phyloP scores from a whole-genome alignment of 1,284 basidiomycete genomes.

The Ustilago lituana region DNA sequence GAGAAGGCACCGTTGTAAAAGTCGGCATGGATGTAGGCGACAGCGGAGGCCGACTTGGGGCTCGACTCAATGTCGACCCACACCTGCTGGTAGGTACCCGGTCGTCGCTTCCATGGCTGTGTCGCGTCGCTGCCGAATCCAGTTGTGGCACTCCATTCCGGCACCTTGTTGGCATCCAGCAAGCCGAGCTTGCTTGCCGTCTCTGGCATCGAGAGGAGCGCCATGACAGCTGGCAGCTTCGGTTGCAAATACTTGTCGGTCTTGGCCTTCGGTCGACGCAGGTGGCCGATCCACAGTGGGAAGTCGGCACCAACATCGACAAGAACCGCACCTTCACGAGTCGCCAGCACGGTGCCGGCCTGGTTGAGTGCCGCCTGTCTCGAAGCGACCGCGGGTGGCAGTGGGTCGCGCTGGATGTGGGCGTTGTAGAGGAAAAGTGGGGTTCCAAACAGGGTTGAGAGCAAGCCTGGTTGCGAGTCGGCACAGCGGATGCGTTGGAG shows the following conservation, averaged over 20 bases:
- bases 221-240: conserved; percentile 69
- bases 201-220: conserved; percentile 62
- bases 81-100: conserved; percentile 69
- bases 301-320: conserved; percentile 67
- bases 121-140: conserved; percentile 22
- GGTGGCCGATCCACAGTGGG: conserved; percentile 70
- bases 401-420: conserved; percentile 63
- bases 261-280: conserved; percentile 68
- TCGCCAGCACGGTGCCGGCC: conserved; percentile 68
- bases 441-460: conserved; percentile 65
- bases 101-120: conserved; percentile 31
- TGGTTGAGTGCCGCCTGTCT: conserved; percentile 35
- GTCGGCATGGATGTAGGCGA: conserved; percentile 69
- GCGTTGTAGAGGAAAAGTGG: conserved; percentile 69
- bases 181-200: conserved; percentile 57
- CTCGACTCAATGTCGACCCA: conserved; percentile 67
- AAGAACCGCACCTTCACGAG: conserved; percentile 69
- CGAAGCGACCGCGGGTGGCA: conserved; percentile 32
- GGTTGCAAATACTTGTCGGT: conserved; percentile 67
- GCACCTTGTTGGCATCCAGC: conserved; percentile 52
- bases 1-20: conserved; percentile 71
- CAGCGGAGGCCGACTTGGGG: conserved; percentile 17
- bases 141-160: conserved; percentile 65
- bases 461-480: conserved; percentile 70
- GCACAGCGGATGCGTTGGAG: conserved; percentile 68